These are phyloP conservation scores for Vitis hybrid DNA, from an alignment of 177 flowering plant genomes.

Conservation along the genomic window DNA sequence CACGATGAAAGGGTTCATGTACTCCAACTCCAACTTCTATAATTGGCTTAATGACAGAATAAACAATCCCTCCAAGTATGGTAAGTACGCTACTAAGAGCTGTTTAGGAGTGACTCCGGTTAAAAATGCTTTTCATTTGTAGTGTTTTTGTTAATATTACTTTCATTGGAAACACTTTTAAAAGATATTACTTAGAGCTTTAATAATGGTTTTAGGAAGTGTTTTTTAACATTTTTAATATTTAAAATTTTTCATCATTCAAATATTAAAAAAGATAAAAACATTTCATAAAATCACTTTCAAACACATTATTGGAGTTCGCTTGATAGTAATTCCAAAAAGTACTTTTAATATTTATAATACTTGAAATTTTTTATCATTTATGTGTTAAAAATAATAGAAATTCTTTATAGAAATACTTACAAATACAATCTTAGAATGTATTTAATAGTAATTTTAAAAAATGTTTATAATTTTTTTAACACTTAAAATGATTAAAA, in stretches of 20 bases:
- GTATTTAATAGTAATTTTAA: rapidly evolving
- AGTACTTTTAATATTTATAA: too few relatives aligned
- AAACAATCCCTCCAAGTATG: slow-evolving; percentile 36
- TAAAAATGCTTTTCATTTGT: too few relatives aligned
- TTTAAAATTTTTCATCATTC: rapidly evolving
- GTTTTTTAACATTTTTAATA: too few relatives aligned
- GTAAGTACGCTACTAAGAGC: slow-evolving; percentile 17
- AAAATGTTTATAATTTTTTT: too few relatives aligned
- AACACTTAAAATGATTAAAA: too few relatives aligned
- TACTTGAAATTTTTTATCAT: too few relatives aligned
- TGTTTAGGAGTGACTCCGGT: too few relatives aligned
- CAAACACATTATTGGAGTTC: rapidly evolving
- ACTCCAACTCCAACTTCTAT: slow-evolving; percentile 46
- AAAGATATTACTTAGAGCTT: too few relatives aligned
- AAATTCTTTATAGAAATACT: rapidly evolving
- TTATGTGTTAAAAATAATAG: rapidly evolving
- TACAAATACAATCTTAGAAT: rapidly evolving
- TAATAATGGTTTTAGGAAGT: rapidly evolving
- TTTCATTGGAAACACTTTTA: too few relatives aligned
- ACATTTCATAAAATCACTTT: too few relatives aligned
- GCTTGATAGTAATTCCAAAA: rapidly evolving
- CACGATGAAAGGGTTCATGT: slow-evolving; percentile 42
- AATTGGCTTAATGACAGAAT: slow-evolving; percentile 46
- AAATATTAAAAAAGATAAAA: too few relatives aligned
- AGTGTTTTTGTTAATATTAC: too few relatives aligned